A percentile compares a stretch with the other conserved stretches of the same genome.
Evolutionary conservation across 306 rosid species (phyloP).

Genomic region (Cicer judaicum): DNA sequence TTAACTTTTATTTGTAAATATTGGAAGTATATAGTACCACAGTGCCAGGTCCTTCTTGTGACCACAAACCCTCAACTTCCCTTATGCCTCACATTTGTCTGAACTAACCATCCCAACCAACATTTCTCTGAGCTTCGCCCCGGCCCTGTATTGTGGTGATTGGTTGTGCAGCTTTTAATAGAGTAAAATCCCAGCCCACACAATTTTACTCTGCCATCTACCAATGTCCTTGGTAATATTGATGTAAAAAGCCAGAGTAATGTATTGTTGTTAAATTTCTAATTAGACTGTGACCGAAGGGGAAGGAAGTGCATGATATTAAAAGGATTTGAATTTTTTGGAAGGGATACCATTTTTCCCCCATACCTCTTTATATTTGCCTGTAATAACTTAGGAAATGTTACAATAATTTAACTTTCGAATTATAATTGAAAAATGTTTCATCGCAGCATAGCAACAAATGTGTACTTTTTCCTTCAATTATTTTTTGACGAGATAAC

Average conservation of each 20-base stretch:
- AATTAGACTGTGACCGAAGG: constrained; percentile 3
- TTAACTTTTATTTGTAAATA: constrained; percentile 63
- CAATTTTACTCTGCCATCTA: constrained; percentile 18
- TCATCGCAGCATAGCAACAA: neutral
- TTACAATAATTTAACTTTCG: neutral
- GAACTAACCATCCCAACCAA: constrained; percentile 34
- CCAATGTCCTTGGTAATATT: neutral
- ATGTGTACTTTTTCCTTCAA: no score
- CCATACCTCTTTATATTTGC: neutral
- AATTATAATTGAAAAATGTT: neutral
- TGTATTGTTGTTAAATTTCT: neutral
- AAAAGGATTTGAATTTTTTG: neutral
- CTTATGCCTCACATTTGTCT: neutral
- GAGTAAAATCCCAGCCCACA: constrained; percentile 28
- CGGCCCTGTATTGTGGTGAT: constrained; percentile 21
- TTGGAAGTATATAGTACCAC: constrained; percentile 49
- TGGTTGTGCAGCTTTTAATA: constrained; percentile 33
- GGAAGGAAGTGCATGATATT: constrained; percentile 14
- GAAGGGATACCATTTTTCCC: neutral
- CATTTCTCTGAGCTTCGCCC: constrained; percentile 22
- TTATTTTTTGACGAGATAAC: no score
- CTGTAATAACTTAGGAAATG: neutral
- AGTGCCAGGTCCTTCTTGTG: constrained; percentile 50
- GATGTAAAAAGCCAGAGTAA: constrained; percentile 36
- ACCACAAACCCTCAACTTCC: constrained; percentile 30